phyloP scores from a whole-genome alignment of 78 protist species.

The Dictyostelium citrinum region DNA sequence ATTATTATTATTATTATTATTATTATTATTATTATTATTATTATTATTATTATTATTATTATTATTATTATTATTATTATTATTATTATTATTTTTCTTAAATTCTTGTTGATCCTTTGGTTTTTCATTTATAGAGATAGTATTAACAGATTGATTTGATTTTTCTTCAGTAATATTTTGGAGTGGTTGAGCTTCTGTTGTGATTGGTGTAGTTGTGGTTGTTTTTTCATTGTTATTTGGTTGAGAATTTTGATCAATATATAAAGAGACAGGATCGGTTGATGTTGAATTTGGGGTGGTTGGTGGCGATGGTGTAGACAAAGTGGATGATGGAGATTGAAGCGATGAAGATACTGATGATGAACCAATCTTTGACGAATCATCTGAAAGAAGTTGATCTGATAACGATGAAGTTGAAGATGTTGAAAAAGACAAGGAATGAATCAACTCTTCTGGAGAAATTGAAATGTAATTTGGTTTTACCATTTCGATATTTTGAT shows the following conservation, averaged over 20 bases:
- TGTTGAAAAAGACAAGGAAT: not conserved
- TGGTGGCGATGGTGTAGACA: conserved; percentile 33
- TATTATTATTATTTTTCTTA: not conserved
- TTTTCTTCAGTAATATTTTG: not conserved
- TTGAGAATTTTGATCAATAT: not conserved
- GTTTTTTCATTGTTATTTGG: not conserved
- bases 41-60: no score
- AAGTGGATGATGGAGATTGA: not conserved
- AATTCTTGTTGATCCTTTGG: not conserved
- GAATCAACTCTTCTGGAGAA: conserved; percentile 20
- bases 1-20: no score
- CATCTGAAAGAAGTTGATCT: not conserved
- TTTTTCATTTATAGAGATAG: not conserved
- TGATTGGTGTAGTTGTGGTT: not conserved
- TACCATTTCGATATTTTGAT: not conserved
- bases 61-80: not conserved
- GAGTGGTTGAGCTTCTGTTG: not conserved
- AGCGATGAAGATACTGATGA: not conserved
- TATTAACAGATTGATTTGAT: not conserved
- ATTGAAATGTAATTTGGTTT: conserved; percentile 43
- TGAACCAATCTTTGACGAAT: not conserved
- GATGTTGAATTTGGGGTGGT: not conserved
- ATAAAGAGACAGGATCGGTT: not conserved
- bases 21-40: no score
- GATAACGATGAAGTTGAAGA: not conserved